Conservation (phyloP, 148 eudicot species). For the Rhododendron henanense region DNA sequence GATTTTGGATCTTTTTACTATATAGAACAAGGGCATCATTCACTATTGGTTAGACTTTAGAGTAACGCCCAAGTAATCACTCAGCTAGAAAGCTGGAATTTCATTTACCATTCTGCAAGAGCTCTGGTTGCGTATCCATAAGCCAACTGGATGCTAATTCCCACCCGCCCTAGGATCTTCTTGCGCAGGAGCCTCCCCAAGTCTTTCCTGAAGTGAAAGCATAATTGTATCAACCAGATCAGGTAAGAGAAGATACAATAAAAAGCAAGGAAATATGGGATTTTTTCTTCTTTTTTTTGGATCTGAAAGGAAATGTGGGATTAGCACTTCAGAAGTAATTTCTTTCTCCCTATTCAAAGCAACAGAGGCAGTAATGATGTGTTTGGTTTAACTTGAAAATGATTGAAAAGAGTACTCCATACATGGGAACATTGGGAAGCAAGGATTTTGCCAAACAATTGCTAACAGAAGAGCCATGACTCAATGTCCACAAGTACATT, state of each 20-base stretch:
- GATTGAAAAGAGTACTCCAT: background rate
- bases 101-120: conserved; percentile 34
- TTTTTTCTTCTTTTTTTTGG: no score
- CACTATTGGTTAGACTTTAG: conserved; percentile 52
- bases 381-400: background rate
- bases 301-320: no score
- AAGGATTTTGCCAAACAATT: background rate
- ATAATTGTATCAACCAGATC: background rate
- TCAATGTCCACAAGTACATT: background rate
- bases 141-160: conserved; percentile 25
- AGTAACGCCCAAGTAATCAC: conserved; percentile 28
- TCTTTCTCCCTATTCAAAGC: background rate
- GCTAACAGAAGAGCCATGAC: background rate
- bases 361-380: conserved; percentile 1
- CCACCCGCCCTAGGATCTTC: conserved; percentile 40
- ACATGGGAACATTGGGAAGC: background rate
- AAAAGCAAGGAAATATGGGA: background rate
- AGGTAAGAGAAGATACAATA: background rate
- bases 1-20: conserved; percentile 20
- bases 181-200: conserved; percentile 54
- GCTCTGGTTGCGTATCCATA: conserved; percentile 22
- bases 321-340: background rate
- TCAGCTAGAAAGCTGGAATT: conserved; percentile 14
- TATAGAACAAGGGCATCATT: conserved; percentile 14
- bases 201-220: conserved; percentile 59